Evolutionary conservation across 108 stramenopile species (phyloP), one percentile per base, ranked within the genome.

Genomic region (Epithemia pelagica): DNA sequence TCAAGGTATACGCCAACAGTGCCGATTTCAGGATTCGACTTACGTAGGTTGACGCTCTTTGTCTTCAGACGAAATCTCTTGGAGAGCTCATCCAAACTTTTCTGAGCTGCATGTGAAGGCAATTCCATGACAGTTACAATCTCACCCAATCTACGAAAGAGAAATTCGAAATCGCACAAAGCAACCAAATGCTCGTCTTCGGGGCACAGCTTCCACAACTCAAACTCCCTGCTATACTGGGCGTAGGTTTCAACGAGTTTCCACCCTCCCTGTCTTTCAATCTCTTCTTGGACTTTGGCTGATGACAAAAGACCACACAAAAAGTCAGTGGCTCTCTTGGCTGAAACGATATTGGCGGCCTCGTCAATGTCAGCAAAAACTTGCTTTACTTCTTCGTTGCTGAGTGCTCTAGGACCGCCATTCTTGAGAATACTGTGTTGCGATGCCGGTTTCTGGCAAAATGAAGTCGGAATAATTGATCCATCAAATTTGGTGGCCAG

Each of bases 261-360:
- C 65, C 65, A 66, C 10, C 65, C 65, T 57, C 65, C 65, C 19
- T 31, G 65, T 18, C 54, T 22, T 54, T 54, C 52, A 2, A 66
- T 55, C 26, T 66, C 65, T 28, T 31, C 21, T 18, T 26, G 24
- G 25, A 66, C 65, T 2, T 5, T 20, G 1, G 52, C 26, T 1
- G 28, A 23, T 21, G 65, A 27, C 52, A 25, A 66, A 2, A 66
- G 65, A n/a, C 26, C 53, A 5, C n/a, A 25, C 19, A 66, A 51
- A 25, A 66, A 66, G 25, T 1, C 1, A 24, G 27, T 37, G 53
- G 65, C 65, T 2, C 21, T 29, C 24, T 23, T 51, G n/a, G 65
- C 55, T 2, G 65, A 25, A 20, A 66, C 24, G 27, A 55, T 28
- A 27, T 29, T 26, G 2, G 24, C 21, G n/a, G 65, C 65, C 25